Evolutionary conservation across 257 asterid species (phyloP), one percentile per base, ranked within the genome.

Genomic region (Haberlea rhodopensis): DNA sequence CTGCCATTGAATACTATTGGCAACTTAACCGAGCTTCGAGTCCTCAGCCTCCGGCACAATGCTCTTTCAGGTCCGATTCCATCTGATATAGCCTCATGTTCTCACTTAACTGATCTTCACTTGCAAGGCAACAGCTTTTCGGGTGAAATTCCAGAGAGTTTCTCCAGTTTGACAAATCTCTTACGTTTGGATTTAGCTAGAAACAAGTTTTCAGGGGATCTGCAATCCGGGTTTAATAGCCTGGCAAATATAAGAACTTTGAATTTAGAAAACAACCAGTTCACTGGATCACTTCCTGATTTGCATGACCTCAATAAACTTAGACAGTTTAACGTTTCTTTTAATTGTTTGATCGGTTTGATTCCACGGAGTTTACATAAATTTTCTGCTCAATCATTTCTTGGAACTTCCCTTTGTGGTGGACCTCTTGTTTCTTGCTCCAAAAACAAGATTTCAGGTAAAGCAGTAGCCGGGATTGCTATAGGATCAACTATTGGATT

Each of bases 391-490:
- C 40, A 62, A 21, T 79, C 92, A 2, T 87, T 82, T 70, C 55
- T 72, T 4, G 86, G 81, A 28, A 87, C 79, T 65, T 76, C 76
- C 6, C 80, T 87, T 2, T 82, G 92, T 45, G 87, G 81, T 1
- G 32, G 31, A 1, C 79, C 84, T 60, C 80, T 79, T 22, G 19
- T 2, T 62, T 52, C 84, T 5, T 84, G 95, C 24, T 48, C 79
- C 53, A 56, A 67, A 45, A 32, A 18, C 61, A 40, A 54, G 25
- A 83, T 84, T 27, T 80, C 91, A 0, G 65, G 51, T 10, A 86
- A 86, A 46, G 85, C 83, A 56, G 78, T 84, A 29, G 95, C 88
- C 1, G 90, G 95, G 53, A 84, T 87, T 28, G 80, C 67, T 8
- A 49, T 77, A 1, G 90, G 86, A 52, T 80, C 89, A 26, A 10